These are phyloP conservation scores for Butyriboletus loyo DNA, from an alignment of 768 basidiomycete species.

Conservation along the genomic window DNA sequence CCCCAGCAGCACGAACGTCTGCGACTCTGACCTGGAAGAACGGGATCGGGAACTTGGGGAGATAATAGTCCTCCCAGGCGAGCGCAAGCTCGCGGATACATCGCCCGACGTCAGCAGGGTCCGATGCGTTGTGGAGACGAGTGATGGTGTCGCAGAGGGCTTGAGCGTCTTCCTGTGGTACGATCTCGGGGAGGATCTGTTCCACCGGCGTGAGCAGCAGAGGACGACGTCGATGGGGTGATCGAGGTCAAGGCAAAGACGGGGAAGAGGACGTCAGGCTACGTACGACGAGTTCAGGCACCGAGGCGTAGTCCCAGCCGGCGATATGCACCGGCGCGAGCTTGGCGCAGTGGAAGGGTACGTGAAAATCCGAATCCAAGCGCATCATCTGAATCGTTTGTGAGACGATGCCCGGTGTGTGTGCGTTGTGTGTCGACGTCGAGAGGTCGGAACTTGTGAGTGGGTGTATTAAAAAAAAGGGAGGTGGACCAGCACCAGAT, in stretches of 20 bases:
- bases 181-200: conserved; percentile 22
- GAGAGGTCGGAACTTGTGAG: neutral
- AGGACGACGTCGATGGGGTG: neutral
- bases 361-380: conserved; percentile 20
- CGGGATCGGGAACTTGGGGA: conserved; percentile 29
- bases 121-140: conserved; percentile 16
- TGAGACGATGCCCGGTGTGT: too few relatives aligned
- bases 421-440: too few relatives aligned
- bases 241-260: neutral
- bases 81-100: conserved; percentile 26
- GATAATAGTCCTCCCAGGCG: conserved; percentile 31
- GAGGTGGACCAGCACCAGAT: neutral
- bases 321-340: conserved; percentile 27
- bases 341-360: conserved; percentile 30
- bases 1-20: conserved; percentile 30
- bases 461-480: neutral
- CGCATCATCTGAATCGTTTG: too few relatives aligned
- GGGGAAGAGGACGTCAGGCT: neutral
- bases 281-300: conserved; percentile 29
- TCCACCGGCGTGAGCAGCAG: neutral
- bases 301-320: conserved; percentile 27
- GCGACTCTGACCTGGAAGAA: conserved; percentile 33
- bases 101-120: conserved; percentile 18
- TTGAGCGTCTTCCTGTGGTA: conserved; percentile 21
- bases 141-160: conserved; percentile 16